A percentile compares a stretch with the other conserved stretches of the same genome.
phyloP scores from a whole-genome alignment of 306 rosid species.

The Sicyos edulis region DNA sequence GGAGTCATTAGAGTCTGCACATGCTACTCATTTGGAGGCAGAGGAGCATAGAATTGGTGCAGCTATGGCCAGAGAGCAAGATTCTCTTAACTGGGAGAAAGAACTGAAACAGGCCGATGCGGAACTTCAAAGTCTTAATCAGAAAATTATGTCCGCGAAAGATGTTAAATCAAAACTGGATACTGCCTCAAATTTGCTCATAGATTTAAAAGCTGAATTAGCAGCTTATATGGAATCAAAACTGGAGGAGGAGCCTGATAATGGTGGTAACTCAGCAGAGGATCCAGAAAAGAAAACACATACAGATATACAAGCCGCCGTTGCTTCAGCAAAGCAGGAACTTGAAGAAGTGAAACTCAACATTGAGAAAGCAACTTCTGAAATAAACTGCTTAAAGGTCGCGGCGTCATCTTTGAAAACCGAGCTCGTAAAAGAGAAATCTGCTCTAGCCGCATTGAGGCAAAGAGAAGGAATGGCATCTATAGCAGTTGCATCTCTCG shows the following conservation, averaged over 20 bases:
- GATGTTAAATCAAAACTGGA: constrained; percentile 81
- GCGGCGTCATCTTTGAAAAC: constrained; percentile 69
- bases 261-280: constrained; percentile 37
- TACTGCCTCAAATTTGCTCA: constrained; percentile 66
- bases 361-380: constrained; percentile 82
- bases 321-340: constrained; percentile 66
- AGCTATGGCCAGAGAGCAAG: constrained; percentile 92
- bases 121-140: constrained; percentile 69
- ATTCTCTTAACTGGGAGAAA: constrained; percentile 89
- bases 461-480: constrained; percentile 99
- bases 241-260: constrained; percentile 47
- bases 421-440: constrained; percentile 79
- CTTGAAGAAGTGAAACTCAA: constrained; percentile 76
- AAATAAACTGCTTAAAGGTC: constrained; percentile 73
- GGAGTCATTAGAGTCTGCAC: constrained; percentile 84
- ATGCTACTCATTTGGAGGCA: constrained; percentile 86
- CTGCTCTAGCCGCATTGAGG: constrained; percentile 51
- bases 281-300: constrained; percentile 48
- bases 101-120: constrained; percentile 83
- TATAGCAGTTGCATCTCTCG: constrained; percentile 78
- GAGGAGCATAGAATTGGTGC: constrained; percentile 95
- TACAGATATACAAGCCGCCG: constrained; percentile 64
- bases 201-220: constrained; percentile 79
- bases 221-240: constrained; percentile 81
- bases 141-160: constrained; percentile 64